Base-by-base conservation (phyloP, 1,139 yeast species). In the Diutina scorzettiae region DNA sequence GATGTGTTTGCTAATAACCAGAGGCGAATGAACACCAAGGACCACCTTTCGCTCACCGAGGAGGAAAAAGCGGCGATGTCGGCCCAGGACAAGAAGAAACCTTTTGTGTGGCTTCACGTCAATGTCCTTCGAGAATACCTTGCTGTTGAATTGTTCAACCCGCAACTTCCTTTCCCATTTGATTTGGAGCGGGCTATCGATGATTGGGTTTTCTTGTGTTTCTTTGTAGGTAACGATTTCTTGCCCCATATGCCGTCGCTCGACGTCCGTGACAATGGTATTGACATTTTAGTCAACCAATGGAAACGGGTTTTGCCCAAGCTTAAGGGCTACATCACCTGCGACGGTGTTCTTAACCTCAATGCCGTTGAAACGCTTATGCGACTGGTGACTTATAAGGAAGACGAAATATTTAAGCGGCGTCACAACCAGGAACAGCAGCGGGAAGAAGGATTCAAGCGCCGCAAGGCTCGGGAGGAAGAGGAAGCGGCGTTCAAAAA, bases 181-280 rank as follows among this genome's bases (percentile, higher is more conserved):
- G 78, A 83, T 60, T 89, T 93, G 60, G 99, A 93, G 59, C 73
- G 89, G 49, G 72, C 89, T 30, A 64, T 93, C 50, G 98, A 93
- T 62, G 99, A 93, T 61, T 87, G 89, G 52, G 85, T 93, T 50
- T 71, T 93, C 46, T 82, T 91, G 54, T 77, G 86, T 78, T 89
- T 85, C 56, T 95, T 91, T 47, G 85, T 93, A 54, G 99, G 99
- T 53, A 93, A 93, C 57, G 99, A 93, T 72, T 93, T 93, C 76
- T 73, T 93, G 55, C 98, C 99, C n/a, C 86, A 91, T 57, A 72
- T 93, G 53, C 98, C 99, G 1, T 95, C 89, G 58, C 69, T 93
- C 54, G 87, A 85, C 59, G 75, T 93, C 52, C 89, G 87, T 56
- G 91, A 89, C 53, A 97, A 97, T 52, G 98, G 98, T 0, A 82